These are phyloP conservation scores for Scedosporium apiospermum DNA, from an alignment of 2,329 filamentous ascomycete genomes.

Conservation along the genomic window DNA sequence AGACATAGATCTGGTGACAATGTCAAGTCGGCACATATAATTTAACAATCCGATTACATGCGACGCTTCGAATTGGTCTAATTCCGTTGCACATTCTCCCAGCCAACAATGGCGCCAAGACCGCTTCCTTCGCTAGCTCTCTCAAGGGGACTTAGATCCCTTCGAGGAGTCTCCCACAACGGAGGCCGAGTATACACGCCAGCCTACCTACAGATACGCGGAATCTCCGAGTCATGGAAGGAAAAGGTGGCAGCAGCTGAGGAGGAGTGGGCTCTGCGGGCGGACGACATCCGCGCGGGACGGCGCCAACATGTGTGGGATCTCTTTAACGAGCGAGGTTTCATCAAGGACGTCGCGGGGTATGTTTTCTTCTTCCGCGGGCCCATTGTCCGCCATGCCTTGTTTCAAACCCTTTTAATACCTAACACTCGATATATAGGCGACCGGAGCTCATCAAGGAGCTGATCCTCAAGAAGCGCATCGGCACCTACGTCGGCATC, in stretches of 20 bases:
- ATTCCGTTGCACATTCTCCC: not conserved
- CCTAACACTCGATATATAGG: constrained; percentile 15
- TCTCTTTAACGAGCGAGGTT: constrained; percentile 61
- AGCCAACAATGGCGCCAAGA: constrained; percentile 1
- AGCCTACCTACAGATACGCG: constrained; percentile 15
- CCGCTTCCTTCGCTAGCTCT: not conserved
- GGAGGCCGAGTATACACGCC: not conserved
- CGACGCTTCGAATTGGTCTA: not conserved
- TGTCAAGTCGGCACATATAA: not conserved
- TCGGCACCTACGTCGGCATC: constrained; percentile 71
- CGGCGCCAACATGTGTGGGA: constrained; percentile 47
- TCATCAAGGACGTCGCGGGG: constrained; percentile 67
- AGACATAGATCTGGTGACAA: not conserved
- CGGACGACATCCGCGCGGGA: constrained; percentile 38
- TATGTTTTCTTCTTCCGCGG: constrained; percentile 30
- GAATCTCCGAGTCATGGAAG: constrained; percentile 30
- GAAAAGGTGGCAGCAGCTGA: constrained; percentile 32
- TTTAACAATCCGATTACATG: not conserved
- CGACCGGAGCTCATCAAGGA: constrained; percentile 46
- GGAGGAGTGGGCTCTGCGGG: constrained; percentile 36
- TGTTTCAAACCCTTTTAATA: not conserved
- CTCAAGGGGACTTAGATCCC: not conserved
- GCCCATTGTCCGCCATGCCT: not conserved
- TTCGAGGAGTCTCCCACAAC: not conserved
- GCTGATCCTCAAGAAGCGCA: constrained; percentile 54